phyloP scores from a whole-genome alignment of 1,284 basidiomycete species.

The Ustilago trichophora region DNA sequence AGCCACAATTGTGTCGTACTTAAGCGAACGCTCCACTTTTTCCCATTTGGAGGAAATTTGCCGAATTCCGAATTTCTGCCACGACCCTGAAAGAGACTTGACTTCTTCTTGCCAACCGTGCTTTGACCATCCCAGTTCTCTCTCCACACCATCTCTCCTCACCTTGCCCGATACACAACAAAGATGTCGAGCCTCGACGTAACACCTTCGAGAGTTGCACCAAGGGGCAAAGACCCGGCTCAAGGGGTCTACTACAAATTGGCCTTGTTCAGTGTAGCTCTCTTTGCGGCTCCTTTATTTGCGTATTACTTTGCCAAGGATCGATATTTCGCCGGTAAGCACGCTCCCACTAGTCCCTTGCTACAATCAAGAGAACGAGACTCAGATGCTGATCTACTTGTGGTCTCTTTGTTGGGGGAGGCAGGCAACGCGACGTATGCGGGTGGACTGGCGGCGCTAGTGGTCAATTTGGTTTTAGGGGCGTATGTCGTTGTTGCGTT shows the following conservation, averaged over 20 bases:
- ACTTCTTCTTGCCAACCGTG: background rate
- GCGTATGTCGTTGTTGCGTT: constrained; percentile 63
- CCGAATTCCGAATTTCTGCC: too few species aligned
- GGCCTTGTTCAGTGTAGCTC: constrained; percentile 55
- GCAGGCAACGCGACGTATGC: constrained; percentile 64
- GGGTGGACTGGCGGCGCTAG: constrained; percentile 62
- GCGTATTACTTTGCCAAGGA: constrained; percentile 61
- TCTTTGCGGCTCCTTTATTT: constrained; percentile 60
- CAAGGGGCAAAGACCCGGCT: constrained; percentile 48
- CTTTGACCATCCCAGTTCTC: constrained; percentile 17
- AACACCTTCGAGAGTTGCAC: constrained; percentile 51
- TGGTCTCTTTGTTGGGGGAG: too few species aligned
- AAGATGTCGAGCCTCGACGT: constrained; percentile 32
- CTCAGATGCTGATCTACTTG: too few species aligned
- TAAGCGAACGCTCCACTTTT: too few species aligned
- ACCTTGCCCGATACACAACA: background rate
- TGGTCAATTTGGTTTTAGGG: constrained; percentile 62
- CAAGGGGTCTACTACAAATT: constrained; percentile 62
- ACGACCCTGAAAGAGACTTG: too few species aligned
- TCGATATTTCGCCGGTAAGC: constrained; percentile 50
- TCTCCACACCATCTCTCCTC: background rate
- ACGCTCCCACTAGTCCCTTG: too few species aligned
- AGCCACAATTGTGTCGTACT: too few species aligned
- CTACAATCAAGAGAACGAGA: too few species aligned
- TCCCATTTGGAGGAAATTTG: too few species aligned